Conservation (phyloP, 257 asterid genomes). For the Handroanthus guayacan region DNA sequence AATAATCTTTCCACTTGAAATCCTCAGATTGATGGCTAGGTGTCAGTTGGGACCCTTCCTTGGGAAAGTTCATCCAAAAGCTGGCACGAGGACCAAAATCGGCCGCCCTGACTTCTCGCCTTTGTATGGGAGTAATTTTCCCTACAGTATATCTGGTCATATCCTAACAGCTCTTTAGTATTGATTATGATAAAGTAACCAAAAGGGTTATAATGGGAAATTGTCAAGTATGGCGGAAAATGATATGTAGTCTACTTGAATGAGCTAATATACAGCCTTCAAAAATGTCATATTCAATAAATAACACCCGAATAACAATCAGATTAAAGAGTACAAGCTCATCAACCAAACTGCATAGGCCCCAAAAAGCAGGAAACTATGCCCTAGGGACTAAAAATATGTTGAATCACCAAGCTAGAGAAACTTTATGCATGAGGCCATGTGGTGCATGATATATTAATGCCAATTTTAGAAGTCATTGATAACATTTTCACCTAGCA, state of each 20-base stretch:
- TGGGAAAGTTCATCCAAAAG: conserved; percentile 98
- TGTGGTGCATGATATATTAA: too few relatives aligned
- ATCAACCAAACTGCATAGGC: conserved; percentile 14
- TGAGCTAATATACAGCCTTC: conserved; percentile 12
- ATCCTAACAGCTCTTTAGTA: conserved; percentile 39
- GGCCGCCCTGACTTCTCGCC: conserved; percentile 83
- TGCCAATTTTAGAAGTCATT: too few relatives aligned
- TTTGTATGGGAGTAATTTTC: conserved; percentile 95
- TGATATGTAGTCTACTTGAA: conserved; percentile 3
- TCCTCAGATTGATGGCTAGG: conserved; percentile 95
- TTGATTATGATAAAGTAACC: conserved; percentile 23
- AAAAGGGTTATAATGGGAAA: conserved; percentile 10
- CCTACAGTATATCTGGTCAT: conserved; percentile 92
- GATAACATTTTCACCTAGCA: too few relatives aligned
- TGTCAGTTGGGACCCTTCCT: conserved; percentile 87
- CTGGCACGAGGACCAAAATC: conserved; percentile 92
- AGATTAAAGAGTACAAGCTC: background rate
- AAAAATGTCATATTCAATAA: conserved; percentile 29
- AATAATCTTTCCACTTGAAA: conserved; percentile 98
- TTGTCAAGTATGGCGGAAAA: background rate
- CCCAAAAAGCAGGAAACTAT: background rate
- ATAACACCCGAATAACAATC: conserved; percentile 16
- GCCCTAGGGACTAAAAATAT: too few relatives aligned
- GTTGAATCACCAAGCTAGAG: too few relatives aligned
- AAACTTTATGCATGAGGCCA: too few relatives aligned